Evolutionary conservation across 805 yeast genomes (phyloP).

Genomic region (Metschnikowia sp.): DNA sequence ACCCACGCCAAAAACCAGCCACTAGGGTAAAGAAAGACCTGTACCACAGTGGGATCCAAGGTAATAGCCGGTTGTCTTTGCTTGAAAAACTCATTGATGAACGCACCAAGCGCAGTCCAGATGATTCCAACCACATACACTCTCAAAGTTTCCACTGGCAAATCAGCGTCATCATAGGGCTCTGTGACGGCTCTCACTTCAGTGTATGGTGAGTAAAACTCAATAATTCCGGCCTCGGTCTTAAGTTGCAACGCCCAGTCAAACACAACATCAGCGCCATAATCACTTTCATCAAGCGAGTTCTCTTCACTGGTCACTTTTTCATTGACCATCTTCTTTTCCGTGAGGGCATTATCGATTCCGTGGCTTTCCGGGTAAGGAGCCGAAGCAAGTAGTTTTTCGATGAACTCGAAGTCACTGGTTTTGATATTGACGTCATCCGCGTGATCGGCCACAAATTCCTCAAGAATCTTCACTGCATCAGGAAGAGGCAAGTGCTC

Average conservation of each 20-base stretch:
- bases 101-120: constrained; percentile 55
- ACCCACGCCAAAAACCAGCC: constrained; percentile 45
- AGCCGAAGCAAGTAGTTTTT: neutral
- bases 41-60: constrained; percentile 50
- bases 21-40: constrained; percentile 57
- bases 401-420: constrained; percentile 1
- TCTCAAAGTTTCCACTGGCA: constrained; percentile 51
- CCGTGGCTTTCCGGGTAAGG: neutral
- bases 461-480: constrained; percentile 1
- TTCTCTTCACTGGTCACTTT: constrained; percentile 4
- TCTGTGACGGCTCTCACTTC: constrained; percentile 65
- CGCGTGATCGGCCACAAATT: neutral
- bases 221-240: constrained; percentile 37
- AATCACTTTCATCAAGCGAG: neutral
- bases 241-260: constrained; percentile 37
- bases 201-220: constrained; percentile 47
- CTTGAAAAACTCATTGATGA: constrained; percentile 56
- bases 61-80: constrained; percentile 53
- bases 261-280: constrained; percentile 3
- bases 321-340: neutral
- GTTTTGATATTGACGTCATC: constrained; percentile 2
- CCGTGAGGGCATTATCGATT: neutral
- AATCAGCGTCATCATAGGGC: constrained; percentile 46
- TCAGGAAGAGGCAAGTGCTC: constrained; percentile 1
- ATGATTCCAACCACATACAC: constrained; percentile 50